A percentile compares a stretch with the other conserved stretches of the same genome.
These are phyloP conservation scores for Backusella liffmaniae DNA, from an alignment of 192 early-diverging fungal genomes.

Conservation along the genomic window DNA sequence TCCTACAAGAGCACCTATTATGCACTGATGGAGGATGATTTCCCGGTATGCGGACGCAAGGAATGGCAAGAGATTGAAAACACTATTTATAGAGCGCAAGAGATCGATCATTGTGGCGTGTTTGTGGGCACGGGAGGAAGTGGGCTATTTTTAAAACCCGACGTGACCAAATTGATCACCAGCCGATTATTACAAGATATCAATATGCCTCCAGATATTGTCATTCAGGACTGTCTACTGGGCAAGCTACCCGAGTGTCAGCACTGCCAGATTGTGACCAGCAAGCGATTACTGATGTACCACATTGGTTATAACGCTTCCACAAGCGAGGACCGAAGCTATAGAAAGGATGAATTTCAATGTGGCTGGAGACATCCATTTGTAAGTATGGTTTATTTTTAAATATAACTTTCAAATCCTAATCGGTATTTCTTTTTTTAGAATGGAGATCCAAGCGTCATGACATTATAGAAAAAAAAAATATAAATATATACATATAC, in stretches of 20 bases:
- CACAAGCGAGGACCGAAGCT: conserved; percentile 42
- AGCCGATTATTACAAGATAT: conserved; percentile 20
- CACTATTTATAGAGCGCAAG: conserved; percentile 38
- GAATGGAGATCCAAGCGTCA: conserved; percentile 37
- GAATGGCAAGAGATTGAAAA: conserved; percentile 49
- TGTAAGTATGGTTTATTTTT: conserved; percentile 35
- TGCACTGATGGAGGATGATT: conserved; percentile 51
- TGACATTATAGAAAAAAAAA: conserved; percentile 15
- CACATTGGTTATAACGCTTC: conserved; percentile 56
- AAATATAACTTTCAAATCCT: not conserved
- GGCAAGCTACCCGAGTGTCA: conserved; percentile 43
- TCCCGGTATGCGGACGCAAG: conserved; percentile 45
- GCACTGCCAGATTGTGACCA: conserved; percentile 44
- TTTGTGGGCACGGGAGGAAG: conserved; percentile 55
- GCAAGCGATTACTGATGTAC: conserved; percentile 42
- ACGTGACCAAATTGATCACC: conserved; percentile 23
- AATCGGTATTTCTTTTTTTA: not conserved
- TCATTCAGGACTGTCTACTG: conserved; percentile 50
- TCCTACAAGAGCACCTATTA: conserved; percentile 39
- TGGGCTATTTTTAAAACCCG: conserved; percentile 33
- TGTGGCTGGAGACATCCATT: conserved; percentile 58
- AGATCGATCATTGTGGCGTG: conserved; percentile 47
- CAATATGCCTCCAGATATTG: conserved; percentile 46
- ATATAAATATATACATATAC: not conserved
- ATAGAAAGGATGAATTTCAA: conserved; percentile 50